These are phyloP conservation scores for Kwoniella mangroviensis DNA, from an alignment of 768 basidiomycete species.

Conservation along the genomic window DNA sequence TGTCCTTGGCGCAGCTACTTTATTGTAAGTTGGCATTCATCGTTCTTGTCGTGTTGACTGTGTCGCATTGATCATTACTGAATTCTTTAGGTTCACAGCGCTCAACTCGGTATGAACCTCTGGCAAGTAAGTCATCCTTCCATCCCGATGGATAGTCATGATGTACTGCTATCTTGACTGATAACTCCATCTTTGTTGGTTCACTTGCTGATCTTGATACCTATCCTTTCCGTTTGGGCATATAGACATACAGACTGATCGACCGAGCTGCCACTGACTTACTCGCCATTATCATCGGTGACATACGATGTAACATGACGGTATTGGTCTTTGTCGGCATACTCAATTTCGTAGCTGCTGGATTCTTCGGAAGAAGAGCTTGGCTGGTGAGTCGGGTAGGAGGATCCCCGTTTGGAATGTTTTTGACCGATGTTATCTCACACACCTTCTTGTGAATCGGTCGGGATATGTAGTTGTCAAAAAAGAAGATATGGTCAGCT, in stretches of 20 bases:
- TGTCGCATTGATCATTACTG: neutral
- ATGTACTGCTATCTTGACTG: too few relatives aligned
- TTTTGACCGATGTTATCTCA: neutral
- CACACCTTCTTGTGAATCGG: neutral
- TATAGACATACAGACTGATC: constrained; percentile 24
- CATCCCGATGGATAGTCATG: too few relatives aligned
- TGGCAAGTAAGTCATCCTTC: constrained; percentile 20
- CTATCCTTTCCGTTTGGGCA: neutral
- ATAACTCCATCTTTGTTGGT: too few relatives aligned
- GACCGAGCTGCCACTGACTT: constrained; percentile 19
- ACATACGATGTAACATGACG: constrained; percentile 21
- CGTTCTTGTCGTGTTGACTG: too few relatives aligned
- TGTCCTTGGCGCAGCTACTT: constrained; percentile 7
- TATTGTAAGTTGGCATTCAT: constrained; percentile 10
- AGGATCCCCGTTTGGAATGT: too few relatives aligned
- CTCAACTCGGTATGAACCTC: constrained; percentile 22
- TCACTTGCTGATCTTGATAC: neutral
- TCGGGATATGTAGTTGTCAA: constrained; percentile 3
- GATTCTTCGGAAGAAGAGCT: constrained; percentile 26
- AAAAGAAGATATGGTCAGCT: constrained; percentile 19
- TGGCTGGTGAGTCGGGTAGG: constrained; percentile 33
- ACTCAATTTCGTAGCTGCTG: constrained; percentile 23
- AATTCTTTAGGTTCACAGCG: too few relatives aligned
- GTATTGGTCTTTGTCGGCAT: constrained; percentile 17
- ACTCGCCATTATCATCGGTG: constrained; percentile 10